Evolutionary conservation across 257 asterid species (phyloP).

Genomic region (Penstemon barbatus): DNA sequence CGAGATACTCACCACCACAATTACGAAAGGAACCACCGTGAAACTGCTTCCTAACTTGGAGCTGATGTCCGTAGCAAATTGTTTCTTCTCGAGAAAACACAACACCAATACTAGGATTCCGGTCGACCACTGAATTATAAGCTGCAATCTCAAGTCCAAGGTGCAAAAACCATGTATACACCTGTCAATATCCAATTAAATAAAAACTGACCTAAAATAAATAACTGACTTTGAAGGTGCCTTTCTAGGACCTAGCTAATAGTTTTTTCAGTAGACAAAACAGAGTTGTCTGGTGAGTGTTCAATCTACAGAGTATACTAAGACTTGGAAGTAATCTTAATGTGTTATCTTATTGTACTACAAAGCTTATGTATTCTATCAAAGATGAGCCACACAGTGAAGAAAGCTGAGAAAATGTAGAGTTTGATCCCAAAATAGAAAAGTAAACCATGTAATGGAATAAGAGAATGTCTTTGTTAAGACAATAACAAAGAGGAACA

Average conservation of each 20-base stretch:
- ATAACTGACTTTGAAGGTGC: conserved; percentile 10
- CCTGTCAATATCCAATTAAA: conserved; percentile 44
- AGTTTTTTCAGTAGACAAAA: neutral
- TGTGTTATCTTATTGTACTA: too few species aligned
- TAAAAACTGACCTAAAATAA: conserved; percentile 34
- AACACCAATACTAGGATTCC: conserved; percentile 83
- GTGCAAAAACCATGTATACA: conserved; percentile 43
- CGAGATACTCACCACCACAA: conserved; percentile 79
- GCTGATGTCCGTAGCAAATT: conserved; percentile 63
- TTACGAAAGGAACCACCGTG: conserved; percentile 78
- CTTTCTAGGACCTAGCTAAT: neutral
- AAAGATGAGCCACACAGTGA: neutral
- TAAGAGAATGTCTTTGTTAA: conserved; percentile 5
- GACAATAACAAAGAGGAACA: neutral
- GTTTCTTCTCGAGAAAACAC: conserved; percentile 81
- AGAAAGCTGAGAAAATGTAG: neutral
- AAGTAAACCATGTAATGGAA: neutral
- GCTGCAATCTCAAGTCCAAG: conserved; percentile 90
- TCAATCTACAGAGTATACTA: neutral
- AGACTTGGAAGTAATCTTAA: neutral
- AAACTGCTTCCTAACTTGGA: conserved; percentile 96
- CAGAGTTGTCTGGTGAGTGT: neutral
- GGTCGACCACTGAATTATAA: conserved; percentile 91
- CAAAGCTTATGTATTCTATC: too few species aligned
- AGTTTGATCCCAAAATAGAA: neutral